Percentiles rank a stretch among this genome's conserved stretches.
phyloP scores from a whole-genome alignment of 129 eudicot genomes.

The Mikania micrantha region DNA sequence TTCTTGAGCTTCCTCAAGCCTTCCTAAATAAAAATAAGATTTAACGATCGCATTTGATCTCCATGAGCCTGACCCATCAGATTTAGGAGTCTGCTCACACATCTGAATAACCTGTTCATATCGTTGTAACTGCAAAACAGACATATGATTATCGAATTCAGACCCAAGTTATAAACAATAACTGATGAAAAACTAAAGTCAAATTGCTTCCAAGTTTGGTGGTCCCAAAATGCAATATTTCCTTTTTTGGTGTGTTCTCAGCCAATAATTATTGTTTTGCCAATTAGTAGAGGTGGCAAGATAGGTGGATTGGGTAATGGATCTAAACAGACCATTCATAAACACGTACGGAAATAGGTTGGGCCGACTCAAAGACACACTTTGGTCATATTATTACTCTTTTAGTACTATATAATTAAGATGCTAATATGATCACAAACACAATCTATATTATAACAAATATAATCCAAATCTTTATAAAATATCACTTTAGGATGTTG shows the following conservation, averaged over 20 bases:
- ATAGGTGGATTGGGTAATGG: background rate
- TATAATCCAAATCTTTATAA: background rate
- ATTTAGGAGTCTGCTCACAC: slow-evolving; percentile 60
- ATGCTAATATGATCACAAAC: background rate
- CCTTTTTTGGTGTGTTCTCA: background rate
- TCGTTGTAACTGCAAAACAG: slow-evolving; percentile 56
- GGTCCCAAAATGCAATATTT: background rate
- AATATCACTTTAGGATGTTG: background rate
- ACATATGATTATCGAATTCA: background rate
- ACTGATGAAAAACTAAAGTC: background rate
- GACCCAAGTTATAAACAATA: background rate
- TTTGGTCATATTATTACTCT: background rate
- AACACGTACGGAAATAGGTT: background rate
- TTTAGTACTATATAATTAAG: background rate
- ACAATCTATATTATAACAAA: background rate
- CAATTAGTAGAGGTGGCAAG: background rate
- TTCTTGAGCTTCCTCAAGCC: slow-evolving; percentile 72
- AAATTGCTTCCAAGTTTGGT: background rate
- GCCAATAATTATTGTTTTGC: background rate
- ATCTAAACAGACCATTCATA: background rate
- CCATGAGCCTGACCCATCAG: slow-evolving; percentile 56
- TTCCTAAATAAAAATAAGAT: slow-evolving; percentile 69
- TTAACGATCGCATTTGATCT: slow-evolving; percentile 42
- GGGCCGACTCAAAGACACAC: background rate
- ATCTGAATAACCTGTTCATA: slow-evolving; percentile 72